phyloP scores from a whole-genome alignment of 257 asterid species.

The Ocimum tenuiflorum region DNA sequence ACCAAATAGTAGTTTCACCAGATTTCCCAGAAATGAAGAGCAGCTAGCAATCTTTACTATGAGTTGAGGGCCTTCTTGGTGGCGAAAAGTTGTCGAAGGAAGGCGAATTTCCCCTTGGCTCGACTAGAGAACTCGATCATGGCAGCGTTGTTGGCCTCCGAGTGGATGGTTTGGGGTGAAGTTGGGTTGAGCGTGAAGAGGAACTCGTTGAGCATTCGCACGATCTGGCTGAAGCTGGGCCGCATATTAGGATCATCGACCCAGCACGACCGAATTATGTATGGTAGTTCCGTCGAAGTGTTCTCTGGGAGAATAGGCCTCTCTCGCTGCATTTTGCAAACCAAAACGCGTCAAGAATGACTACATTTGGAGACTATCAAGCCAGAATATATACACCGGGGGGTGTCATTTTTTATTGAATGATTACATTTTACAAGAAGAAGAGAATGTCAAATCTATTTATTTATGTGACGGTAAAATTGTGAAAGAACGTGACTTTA shows the following conservation, averaged over 20 bases:
- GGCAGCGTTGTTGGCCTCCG: conserved; percentile 47
- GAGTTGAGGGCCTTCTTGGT: conserved; percentile 74
- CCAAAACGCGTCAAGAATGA: not conserved
- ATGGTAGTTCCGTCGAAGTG: conserved; percentile 58
- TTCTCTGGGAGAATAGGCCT: conserved; percentile 72
- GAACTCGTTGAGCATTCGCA: conserved; percentile 76
- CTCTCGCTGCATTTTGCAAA: conserved; percentile 67
- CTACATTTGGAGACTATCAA: too few relatives aligned
- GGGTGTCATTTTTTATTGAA: too few relatives aligned
- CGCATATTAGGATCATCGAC: conserved; percentile 97
- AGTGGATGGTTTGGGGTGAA: conserved; percentile 29
- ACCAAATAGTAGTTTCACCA: too few relatives aligned
- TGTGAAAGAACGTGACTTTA: too few relatives aligned
- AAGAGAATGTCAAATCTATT: too few relatives aligned
- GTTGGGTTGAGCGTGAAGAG: conserved; percentile 48
- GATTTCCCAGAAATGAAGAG: not conserved
- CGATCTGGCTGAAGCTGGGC: conserved; percentile 82
- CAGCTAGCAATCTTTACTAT: conserved; percentile 26
- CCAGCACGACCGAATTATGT: conserved; percentile 84
- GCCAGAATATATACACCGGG: too few relatives aligned
- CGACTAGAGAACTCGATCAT: conserved; percentile 66
- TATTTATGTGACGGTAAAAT: too few relatives aligned
- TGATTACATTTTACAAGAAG: too few relatives aligned
- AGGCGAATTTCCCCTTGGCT: conserved; percentile 80
- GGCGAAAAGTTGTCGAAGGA: conserved; percentile 82